These are phyloP conservation scores for Aspergillus hiratsukae DNA, from an alignment of 2,329 filamentous ascomycete genomes.

Conservation along the genomic window DNA sequence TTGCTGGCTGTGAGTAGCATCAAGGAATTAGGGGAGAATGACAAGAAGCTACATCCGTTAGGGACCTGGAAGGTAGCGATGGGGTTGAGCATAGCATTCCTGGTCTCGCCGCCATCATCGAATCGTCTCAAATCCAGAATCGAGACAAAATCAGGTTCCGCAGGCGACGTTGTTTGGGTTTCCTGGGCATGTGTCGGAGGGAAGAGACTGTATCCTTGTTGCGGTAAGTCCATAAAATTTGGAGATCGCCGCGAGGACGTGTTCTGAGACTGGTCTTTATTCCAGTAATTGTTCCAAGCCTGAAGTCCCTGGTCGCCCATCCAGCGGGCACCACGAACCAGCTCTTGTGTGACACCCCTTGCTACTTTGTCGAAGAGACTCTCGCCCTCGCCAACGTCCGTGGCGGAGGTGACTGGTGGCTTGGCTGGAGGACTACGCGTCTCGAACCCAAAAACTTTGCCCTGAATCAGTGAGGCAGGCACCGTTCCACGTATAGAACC, in stretches of 20 bases:
- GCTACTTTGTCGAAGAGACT: conserved; percentile 46
- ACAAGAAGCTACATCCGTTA: conserved; percentile 47
- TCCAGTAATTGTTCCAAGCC: conserved; percentile 50
- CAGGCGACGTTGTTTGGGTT: conserved; percentile 28
- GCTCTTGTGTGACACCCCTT: conserved; percentile 47
- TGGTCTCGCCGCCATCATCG: conserved; percentile 36
- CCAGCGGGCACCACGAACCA: conserved; percentile 46
- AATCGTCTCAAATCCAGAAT: conserved; percentile 44
- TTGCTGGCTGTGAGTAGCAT: conserved; percentile 45
- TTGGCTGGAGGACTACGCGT: conserved; percentile 39
- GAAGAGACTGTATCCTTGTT: conserved; percentile 35
- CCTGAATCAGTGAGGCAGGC: conserved; percentile 30
- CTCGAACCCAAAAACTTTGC: conserved; percentile 39
- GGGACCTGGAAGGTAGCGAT: conserved; percentile 45
- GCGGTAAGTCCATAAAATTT: conserved; percentile 25
- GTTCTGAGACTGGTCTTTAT: conserved; percentile 36
- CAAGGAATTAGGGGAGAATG: conserved; percentile 45
- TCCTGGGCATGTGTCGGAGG: conserved; percentile 45
- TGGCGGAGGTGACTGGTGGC: conserved; percentile 41
- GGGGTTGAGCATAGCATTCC: conserved; percentile 31
- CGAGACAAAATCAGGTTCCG: conserved; percentile 43
- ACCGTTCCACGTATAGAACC: conserved; percentile 40
- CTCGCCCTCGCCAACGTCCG: conserved; percentile 45
- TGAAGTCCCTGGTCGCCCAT: conserved; percentile 47
- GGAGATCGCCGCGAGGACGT: conserved; percentile 26